A percentile compares a stretch with the other conserved stretches of the same genome.
Conservation (phyloP, 169 alveolate genomes). For the Theileria sp. region DNA sequence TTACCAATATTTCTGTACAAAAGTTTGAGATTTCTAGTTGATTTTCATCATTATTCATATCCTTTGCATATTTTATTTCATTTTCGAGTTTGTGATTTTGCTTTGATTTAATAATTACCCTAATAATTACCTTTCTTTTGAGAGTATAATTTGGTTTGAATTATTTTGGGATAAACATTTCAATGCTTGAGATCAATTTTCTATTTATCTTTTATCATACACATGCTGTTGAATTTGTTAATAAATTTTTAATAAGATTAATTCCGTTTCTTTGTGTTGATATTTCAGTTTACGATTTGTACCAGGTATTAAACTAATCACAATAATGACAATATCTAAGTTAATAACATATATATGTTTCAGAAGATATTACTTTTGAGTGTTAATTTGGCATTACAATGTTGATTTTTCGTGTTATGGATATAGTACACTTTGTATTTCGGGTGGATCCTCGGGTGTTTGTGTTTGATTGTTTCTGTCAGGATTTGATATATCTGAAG, state of each 20-base stretch:
- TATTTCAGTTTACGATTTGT: background rate
- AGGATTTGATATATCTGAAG: background rate
- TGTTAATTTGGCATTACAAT: background rate
- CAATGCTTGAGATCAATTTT: background rate
- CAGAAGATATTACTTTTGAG: too few species aligned
- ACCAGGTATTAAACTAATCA: background rate
- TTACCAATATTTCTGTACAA: background rate
- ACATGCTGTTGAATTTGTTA: background rate
- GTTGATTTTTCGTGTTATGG: background rate
- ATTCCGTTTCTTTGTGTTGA: background rate
- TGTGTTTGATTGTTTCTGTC: too few species aligned
- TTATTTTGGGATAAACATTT: background rate
- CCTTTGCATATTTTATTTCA: too few species aligned
- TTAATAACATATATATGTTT: too few species aligned
- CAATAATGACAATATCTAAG: background rate
- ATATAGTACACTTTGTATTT: background rate
- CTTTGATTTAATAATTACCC: background rate
- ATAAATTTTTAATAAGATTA: too few species aligned
- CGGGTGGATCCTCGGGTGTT: background rate
- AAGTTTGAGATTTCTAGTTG: background rate
- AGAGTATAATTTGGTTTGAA: background rate
- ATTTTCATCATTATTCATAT: background rate
- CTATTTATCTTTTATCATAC: too few species aligned
- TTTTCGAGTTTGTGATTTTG: background rate
- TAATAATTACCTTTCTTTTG: background rate